phyloP scores from a whole-genome alignment of 2,329 filamentous ascomycete species.

The Fusarium liriodendri region DNA sequence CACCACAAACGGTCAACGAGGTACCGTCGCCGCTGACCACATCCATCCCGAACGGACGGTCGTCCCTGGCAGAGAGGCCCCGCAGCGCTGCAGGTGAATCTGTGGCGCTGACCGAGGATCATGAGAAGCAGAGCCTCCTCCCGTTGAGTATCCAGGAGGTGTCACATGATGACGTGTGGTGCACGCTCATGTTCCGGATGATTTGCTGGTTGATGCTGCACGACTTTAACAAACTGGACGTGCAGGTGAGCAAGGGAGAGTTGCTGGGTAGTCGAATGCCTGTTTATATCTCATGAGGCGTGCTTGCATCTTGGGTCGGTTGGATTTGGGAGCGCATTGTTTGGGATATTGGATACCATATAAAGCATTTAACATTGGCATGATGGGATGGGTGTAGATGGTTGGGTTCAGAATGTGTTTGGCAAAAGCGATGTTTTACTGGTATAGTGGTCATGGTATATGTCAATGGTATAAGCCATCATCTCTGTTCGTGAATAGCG shows the following conservation, averaged over 20 bases:
- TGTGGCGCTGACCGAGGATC: conserved; percentile 17
- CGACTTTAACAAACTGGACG: conserved; percentile 66
- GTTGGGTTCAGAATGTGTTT: background rate
- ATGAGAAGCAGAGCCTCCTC: conserved; percentile 3
- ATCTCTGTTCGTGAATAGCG: background rate
- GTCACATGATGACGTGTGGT: conserved; percentile 62
- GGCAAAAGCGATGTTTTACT: background rate
- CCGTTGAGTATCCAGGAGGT: conserved; percentile 40
- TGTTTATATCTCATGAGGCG: conserved; percentile 60
- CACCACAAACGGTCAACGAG: conserved; percentile 14
- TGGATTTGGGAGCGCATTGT: conserved; percentile 1
- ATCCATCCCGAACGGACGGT: conserved; percentile 14
- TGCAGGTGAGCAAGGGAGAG: conserved; percentile 65
- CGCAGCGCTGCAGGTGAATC: conserved; percentile 26
- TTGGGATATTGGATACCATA: conserved; percentile 19
- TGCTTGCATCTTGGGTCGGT: background rate
- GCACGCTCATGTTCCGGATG: conserved; percentile 66
- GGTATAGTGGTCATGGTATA: background rate
- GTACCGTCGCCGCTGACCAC: conserved; percentile 17
- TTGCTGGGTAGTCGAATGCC: conserved; percentile 65
- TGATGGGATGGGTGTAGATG: conserved; percentile 10
- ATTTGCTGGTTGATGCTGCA: conserved; percentile 69
- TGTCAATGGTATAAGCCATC: background rate
- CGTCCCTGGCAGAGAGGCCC: conserved; percentile 19
- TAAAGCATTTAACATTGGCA: background rate